Percentiles rank a stretch among this genome's conserved stretches.
Evolutionary conservation across 768 basidiomycete genomes (phyloP).

Genomic region (Trametes punicea): DNA sequence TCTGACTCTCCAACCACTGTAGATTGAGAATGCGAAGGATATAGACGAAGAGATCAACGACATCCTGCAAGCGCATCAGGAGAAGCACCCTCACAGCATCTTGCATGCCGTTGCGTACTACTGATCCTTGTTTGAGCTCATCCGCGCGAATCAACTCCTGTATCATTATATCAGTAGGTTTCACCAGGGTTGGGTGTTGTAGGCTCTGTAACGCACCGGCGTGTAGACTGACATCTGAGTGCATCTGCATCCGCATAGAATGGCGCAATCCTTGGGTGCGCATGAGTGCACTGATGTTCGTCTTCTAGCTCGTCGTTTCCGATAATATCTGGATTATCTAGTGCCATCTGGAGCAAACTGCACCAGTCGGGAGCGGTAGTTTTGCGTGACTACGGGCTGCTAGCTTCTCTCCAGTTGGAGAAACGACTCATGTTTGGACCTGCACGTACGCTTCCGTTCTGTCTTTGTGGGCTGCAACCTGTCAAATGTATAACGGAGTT

Average conservation of each 20-base stretch:
- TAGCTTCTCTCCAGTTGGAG: too few species aligned
- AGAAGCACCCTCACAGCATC: constrained; percentile 87
- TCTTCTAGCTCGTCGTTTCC: not conserved
- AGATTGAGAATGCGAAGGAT: constrained; percentile 86
- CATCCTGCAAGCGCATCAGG: constrained; percentile 82
- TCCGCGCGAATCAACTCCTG: not conserved
- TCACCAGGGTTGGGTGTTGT: not conserved
- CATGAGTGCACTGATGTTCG: not conserved
- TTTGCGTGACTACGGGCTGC: not conserved
- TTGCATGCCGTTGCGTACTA: constrained; percentile 92
- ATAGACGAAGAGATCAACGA: constrained; percentile 88
- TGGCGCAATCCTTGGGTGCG: constrained; percentile 8
- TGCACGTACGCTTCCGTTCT: too few species aligned
- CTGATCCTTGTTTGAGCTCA: constrained; percentile 36
- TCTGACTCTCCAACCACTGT: not conserved
- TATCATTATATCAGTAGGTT: constrained; percentile 10
- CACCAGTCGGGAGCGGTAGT: not conserved
- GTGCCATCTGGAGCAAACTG: not conserved
- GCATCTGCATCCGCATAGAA: not conserved
- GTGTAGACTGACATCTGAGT: not conserved
- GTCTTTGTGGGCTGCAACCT: too few species aligned
- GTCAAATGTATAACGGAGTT: too few species aligned
- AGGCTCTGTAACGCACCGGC: constrained; percentile 3
- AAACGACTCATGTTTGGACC: too few species aligned
- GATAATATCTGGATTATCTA: not conserved